Evolutionary conservation across 306 rosid genomes (phyloP), one percentile per base, ranked within the genome.

Genomic region (Prunus kanzakura): DNA sequence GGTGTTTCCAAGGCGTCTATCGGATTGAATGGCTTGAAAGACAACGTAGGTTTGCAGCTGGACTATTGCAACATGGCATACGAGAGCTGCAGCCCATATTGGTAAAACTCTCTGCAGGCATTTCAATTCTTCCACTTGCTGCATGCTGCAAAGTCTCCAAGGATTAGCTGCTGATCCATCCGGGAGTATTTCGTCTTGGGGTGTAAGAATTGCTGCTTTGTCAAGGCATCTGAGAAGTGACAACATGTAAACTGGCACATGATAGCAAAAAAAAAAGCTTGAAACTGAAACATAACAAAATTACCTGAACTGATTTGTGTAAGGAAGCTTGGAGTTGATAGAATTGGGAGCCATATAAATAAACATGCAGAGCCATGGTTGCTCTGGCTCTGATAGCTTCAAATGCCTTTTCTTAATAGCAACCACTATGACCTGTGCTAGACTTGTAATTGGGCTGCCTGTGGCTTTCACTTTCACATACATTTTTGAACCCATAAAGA

Each of bases 111-210:
- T 94, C 54, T 85, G 6, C 57, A 90, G 20, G 72, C 97, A 89
- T 70, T 94, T 94, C 73, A 83, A 77, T 81, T 92, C 97, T 84
- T 94, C 98, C 87, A 94, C 97, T 86, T 94, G 95, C 77, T 94
- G 98, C 50, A 84, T 63, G 62, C 87, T 81, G 85, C 92, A 90
- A 16, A 92, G 93, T n/a, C 76, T 84, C 98, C 98, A 94, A 3
- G 93, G 96, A 61, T 91, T 80, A 49, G 76, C 65, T 20, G 95
- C 79, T 47, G 96, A 90, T 58, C 97, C 97, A 80, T 94, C 97
- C 11, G 73, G 78, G 11, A 84, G 85, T 81, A 81, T 64, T 72
- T 81, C 32, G 76, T 90, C 96, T 29, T 80, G 56, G 57, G 88
- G 74, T 1, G 81, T 85, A 72, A 86, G 2, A 11, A 89, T 84